phyloP scores from a whole-genome alignment of 306 rosid species.

The Arachis stenosperma region DNA sequence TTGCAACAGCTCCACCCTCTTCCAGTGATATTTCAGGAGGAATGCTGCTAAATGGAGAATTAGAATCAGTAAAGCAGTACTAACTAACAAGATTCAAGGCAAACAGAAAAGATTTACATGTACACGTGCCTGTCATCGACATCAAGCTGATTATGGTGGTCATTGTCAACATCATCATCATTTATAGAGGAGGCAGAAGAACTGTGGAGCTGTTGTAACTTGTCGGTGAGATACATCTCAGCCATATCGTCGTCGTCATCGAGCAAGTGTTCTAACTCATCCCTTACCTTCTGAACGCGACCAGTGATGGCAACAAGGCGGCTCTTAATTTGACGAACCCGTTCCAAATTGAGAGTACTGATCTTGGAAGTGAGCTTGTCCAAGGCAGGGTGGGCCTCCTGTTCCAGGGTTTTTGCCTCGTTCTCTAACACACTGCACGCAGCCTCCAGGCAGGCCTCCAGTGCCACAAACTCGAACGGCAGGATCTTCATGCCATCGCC shows the following conservation, averaged over 20 bases:
- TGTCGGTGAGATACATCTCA: constrained; percentile 92
- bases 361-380: constrained; percentile 96
- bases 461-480: too few relatives aligned
- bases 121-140: constrained; percentile 52
- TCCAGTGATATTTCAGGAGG: constrained; percentile 67
- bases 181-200: constrained; percentile 63
- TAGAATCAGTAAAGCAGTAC: too few relatives aligned
- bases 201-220: constrained; percentile 66
- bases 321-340: constrained; percentile 95
- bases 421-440: too few relatives aligned
- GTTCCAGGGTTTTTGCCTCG: too few relatives aligned
- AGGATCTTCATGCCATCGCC: too few relatives aligned
- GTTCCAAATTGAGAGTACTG: constrained; percentile 95
- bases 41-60: constrained; percentile 34
- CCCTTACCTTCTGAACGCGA: constrained; percentile 71
- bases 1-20: constrained; percentile 41
- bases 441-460: too few relatives aligned
- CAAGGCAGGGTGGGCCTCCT: neutral
- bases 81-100: too few relatives aligned
- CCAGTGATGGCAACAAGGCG: constrained; percentile 97
- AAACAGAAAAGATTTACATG: neutral
- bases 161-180: constrained; percentile 46
- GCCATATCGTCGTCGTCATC: constrained; percentile 89
- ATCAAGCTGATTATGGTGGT: constrained; percentile 47
- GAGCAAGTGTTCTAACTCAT: too few relatives aligned